Evolutionary conservation across 345 rosid genomes (phyloP), one percentile per base, ranked within the genome.

Genomic region (Firmiana major): DNA sequence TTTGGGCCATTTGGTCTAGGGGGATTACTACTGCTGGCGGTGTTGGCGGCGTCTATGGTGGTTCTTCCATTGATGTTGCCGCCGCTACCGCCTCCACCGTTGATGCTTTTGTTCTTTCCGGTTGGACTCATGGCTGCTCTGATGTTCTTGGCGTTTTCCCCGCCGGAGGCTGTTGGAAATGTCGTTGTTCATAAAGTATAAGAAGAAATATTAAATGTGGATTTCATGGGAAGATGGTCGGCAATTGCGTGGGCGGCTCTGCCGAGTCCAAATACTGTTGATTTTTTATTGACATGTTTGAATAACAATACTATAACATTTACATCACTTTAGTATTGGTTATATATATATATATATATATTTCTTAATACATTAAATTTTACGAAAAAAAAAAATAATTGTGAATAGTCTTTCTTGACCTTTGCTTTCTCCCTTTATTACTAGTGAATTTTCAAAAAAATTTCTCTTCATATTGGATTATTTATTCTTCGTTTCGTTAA

Each of bases 81-180:
- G 46, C 92, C 94, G 21, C 66, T 90, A 48, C 94, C 94, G 63
- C 94, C 94, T 3, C 94, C 90, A 3, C 92, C 92, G 12, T 24
- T 85, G 73, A 38, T 87, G 75, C 85, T 90, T 46, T 82, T 90
- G 46, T 81, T 88, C 68, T 90, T 90, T 31, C 94, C 94, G 0
- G 80, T 88, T 3, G 92, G 92, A 31, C 78, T 90, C 43, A 85
- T 90, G 92, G 89, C 86, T n/a, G 89, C 94, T 75, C 88, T 90
- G 9, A 67, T 88, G 85, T 79, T 90, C 81, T 74, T 90, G 81
- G 90, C 92, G 58, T 79, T 88, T 78, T 83, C 87, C 1, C 94
- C 92, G 1, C 17, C 86, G 10, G 86, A 78, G 36, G 75, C 76
- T 19, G 64, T 54, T 3, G 80, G 74, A 11, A 75, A 77, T 78